Evolutionary conservation across 306 rosid species (phyloP).

Genomic region (Fragaria iinumae): DNA sequence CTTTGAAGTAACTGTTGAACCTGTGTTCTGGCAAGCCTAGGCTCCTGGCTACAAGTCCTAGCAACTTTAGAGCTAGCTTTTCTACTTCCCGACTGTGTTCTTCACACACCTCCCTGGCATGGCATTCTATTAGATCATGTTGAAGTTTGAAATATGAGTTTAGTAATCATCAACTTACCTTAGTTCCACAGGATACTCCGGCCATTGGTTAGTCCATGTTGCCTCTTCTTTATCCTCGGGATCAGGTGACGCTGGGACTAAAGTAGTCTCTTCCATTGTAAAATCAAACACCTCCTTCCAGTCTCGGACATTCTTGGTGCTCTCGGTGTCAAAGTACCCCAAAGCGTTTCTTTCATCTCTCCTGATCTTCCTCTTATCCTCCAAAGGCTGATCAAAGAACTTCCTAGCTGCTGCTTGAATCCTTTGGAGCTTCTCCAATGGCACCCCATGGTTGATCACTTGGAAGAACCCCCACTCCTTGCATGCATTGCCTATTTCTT

Average conservation of each 20-base stretch:
- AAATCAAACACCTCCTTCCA: slow-evolving; percentile 70
- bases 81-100: slow-evolving; percentile 42
- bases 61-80: slow-evolving; percentile 37
- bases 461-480: slow-evolving; percentile 57
- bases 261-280: slow-evolving; percentile 30
- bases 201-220: slow-evolving; percentile 41
- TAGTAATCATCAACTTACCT: slow-evolving; percentile 29
- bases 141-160: not conserved
- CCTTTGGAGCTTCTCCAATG: slow-evolving; percentile 31
- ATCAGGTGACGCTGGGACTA: slow-evolving; percentile 32
- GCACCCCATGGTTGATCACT: slow-evolving; percentile 56
- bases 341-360: slow-evolving; percentile 19
- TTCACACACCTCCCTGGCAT: slow-evolving; percentile 32
- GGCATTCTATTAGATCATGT: not conserved
- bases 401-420: slow-evolving; percentile 31
- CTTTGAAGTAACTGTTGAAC: slow-evolving; percentile 44
- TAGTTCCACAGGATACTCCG: slow-evolving; percentile 42
- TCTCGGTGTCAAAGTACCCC: slow-evolving; percentile 56
- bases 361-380: slow-evolving; percentile 52
- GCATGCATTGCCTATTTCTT: slow-evolving; percentile 51
- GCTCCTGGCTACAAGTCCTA: slow-evolving; percentile 52
- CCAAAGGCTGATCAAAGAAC: slow-evolving; percentile 52
- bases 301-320: slow-evolving; percentile 63
- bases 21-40: slow-evolving; percentile 43
- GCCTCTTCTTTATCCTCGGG: slow-evolving; percentile 27